These are phyloP conservation scores for Coemansia asiatica DNA, from an alignment of 192 early-diverging fungal species.

Conservation along the genomic window DNA sequence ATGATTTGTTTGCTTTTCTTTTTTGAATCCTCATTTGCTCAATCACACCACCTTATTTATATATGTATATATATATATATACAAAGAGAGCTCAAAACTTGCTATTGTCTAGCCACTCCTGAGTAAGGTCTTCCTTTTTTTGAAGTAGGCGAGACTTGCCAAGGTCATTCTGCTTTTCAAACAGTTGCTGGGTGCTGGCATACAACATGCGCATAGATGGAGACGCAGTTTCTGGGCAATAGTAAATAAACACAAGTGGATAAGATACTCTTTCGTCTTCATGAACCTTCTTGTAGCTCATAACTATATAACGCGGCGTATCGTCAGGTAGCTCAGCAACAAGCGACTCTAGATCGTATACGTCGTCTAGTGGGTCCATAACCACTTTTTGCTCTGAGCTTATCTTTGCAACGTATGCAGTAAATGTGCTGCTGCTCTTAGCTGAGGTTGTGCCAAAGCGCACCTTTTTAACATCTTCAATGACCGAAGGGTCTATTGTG, in stretches of 20 bases:
- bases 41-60: too few species aligned
- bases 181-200: constrained; percentile 64
- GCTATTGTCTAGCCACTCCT: constrained; percentile 63
- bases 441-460: constrained; percentile 23
- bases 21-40: too few species aligned
- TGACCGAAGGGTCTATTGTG: constrained; percentile 15
- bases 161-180: constrained; percentile 62
- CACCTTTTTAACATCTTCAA: constrained; percentile 25
- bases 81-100: constrained; percentile 14
- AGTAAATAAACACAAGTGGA: constrained; percentile 73
- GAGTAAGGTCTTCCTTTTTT: constrained; percentile 66
- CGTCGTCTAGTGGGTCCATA: constrained; percentile 55
- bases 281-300: constrained; percentile 24
- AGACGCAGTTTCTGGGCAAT: constrained; percentile 58
- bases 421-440: constrained; percentile 2
- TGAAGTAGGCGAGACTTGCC: constrained; percentile 72
- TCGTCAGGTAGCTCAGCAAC: constrained; percentile 67
- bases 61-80: too few species aligned
- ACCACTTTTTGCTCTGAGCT: constrained; percentile 56
- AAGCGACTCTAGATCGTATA: constrained; percentile 57
- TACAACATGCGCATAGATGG: constrained; percentile 39
- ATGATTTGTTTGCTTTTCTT: too few species aligned
- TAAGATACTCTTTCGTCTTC: constrained; percentile 67
- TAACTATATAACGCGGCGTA: constrained; percentile 59
- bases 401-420: constrained; percentile 55